Percentiles rank a stretch among this genome's conserved stretches.
Conservation (phyloP, 2,329 filamentous ascomycete species). For the Talaromyces sp. region DNA sequence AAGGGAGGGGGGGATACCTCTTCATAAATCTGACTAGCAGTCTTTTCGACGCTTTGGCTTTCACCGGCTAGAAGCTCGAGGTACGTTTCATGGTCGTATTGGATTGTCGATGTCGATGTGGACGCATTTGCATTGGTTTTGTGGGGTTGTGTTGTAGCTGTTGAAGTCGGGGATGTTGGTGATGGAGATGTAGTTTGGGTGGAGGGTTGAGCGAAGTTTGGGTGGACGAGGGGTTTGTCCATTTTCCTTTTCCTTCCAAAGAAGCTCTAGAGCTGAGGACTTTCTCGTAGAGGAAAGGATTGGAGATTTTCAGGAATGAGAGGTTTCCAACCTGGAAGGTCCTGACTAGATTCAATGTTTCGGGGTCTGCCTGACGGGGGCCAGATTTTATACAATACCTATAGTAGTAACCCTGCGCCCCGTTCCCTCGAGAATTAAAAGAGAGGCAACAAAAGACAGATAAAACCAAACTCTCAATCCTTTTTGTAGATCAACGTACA, state of each 20-base stretch:
- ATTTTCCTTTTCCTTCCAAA: neutral
- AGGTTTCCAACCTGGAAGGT: no score
- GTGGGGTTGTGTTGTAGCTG: neutral
- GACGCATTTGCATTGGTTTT: neutral
- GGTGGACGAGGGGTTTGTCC: neutral
- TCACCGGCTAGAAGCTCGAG: constrained; percentile 30
- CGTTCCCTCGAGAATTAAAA: neutral
- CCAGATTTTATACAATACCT: neutral
- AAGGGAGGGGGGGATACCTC: constrained; percentile 26
- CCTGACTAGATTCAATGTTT: neutral
- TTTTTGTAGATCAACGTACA: neutral
- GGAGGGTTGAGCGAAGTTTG: neutral
- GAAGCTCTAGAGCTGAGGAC: neutral
- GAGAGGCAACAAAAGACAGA: neutral
- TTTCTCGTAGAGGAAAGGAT: neutral
- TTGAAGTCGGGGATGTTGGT: neutral
- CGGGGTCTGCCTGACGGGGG: neutral
- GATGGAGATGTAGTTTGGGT: neutral
- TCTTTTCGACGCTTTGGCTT: constrained; percentile 26
- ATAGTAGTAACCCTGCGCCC: no score
- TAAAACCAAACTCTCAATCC: neutral
- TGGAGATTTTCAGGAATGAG: neutral
- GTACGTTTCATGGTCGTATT: constrained; percentile 35
- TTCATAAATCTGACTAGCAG: constrained; percentile 32
- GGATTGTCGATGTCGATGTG: constrained; percentile 22